Evolutionary conservation across 305 asterid genomes (phyloP), one percentile per base, ranked within the genome.

Genomic region (Andrographis paniculata): DNA sequence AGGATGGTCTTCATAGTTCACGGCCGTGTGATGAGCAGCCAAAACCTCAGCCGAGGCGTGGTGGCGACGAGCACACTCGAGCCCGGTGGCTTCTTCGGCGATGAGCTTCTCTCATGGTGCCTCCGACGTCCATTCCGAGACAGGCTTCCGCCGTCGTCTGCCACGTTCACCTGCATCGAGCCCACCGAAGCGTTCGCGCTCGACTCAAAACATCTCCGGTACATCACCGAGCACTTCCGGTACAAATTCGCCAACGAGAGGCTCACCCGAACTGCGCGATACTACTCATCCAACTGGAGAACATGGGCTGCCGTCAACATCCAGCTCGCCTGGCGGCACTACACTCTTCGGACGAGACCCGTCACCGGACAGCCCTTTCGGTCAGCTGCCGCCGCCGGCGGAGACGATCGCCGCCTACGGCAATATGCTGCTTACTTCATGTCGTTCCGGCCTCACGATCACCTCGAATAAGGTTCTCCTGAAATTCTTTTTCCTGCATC

Each of bases 231-330:
- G 23, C 96, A 91, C 63, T 91, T 91, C 52, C 72, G 99, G 18
- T 87, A 87, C 74, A 80, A 91, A 62, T 91, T 91, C 39, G 87
- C 93, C 10, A 91, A 81, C 10, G 96, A 91, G 69, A 68, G 84
- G 69, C 87, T 87, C 0, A 81, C 57, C n/a, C 67, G 99, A 30
- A 87, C 87, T 1, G 79, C 84, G 0, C 63, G 89, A 30, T 87
- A 75, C 65, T 77, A 80, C 54, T 91, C 99, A 0, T 79, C 95
- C 65, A 87, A 84, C 20, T 91, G 99, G 99, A 72, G 96, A 60
- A 91, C 96, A 0, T 91, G 99, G 99, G 99, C 81, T 6, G 95
- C 99, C 4, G 95, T 92, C 7, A 92, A 84, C 53, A 70, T 92
- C 60, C 99, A 92, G 45, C 13, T 92, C 50, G 93, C 79, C 2